Evolutionary conservation across 2,329 filamentous ascomycete species (phyloP).

Genomic region (Phyllosticta citriasiana): DNA sequence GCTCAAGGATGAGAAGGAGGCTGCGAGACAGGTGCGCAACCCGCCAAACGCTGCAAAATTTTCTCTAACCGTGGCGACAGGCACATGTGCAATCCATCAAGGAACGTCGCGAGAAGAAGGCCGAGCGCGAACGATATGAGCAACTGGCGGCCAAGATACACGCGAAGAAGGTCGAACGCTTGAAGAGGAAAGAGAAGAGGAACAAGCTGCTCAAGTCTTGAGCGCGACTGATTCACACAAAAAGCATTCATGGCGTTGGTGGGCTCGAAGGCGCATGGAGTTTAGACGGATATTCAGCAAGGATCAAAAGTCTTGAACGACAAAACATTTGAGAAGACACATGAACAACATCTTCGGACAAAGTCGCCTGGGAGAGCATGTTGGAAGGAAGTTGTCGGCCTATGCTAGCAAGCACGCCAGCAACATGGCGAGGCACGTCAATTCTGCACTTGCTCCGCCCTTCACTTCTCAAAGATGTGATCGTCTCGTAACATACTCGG

Average conservation of each 20-base stretch:
- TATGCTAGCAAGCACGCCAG: background rate
- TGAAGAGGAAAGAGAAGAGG: slow-evolving; percentile 93
- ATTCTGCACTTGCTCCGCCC: background rate
- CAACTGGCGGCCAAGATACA: slow-evolving; percentile 98
- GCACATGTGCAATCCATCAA: slow-evolving; percentile 68
- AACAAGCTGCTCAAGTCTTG: slow-evolving; percentile 61
- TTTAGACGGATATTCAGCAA: background rate
- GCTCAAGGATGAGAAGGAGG: slow-evolving; percentile 91
- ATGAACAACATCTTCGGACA: background rate
- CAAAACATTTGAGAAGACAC: background rate
- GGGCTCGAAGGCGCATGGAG: background rate
- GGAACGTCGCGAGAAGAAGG: slow-evolving; percentile 78
- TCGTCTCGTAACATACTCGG: background rate
- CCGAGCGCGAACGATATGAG: slow-evolving; percentile 84
- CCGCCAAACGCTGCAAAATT: background rate
- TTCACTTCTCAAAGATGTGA: background rate
- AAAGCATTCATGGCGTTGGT: background rate
- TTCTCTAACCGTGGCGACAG: slow-evolving; percentile 34
- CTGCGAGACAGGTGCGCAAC: slow-evolving; percentile 62
- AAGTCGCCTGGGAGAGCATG: background rate
- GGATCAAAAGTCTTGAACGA: background rate
- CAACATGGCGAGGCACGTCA: background rate
- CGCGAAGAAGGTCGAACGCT: slow-evolving; percentile 80
- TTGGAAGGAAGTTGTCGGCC: background rate
- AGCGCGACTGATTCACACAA: slow-evolving; percentile 6